Base-by-base conservation (phyloP, 73 alveolate species). In the Tetrahymena borealis region DNA sequence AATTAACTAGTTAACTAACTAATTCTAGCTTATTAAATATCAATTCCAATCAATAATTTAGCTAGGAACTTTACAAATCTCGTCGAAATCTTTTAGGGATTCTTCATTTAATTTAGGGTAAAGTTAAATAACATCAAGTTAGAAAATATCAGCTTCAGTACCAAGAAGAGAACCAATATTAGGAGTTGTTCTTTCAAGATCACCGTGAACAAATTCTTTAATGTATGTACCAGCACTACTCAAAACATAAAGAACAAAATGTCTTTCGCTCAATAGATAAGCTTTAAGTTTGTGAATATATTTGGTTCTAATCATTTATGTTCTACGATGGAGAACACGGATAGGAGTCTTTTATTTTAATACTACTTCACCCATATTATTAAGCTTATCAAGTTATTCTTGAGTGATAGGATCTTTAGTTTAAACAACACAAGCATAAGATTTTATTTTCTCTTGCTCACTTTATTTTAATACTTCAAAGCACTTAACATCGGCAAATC, bases 161-260 rank as follows among this genome's bases (percentile, higher is more conserved):
- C 94, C 95, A n/a, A 98, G 91, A 91, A 98, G 32, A 7, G 97
- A 79, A 78, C 98, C 97, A 24, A 98, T 78, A 91, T 96, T 97
- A 32, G 99, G 99, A 12, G 91, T 94, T 15, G 99, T 98, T 91
- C 99, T 97, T 91, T 98, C 99, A 40, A 98, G 93, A 93, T 98
- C 99, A 41, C 99, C 98, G 94, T 98, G 99, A 91, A 98, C 99
- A 91, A 98, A 98, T 94, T 98, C 99, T 96, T 98, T 98, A 31
- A 98, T 97, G 94, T 98, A 98, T 43, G 99, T 98, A 40, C 99
- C 99, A 16, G 99, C 99, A 39, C 91, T 39, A 41, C 95, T 93
- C 18, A 93, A 90, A 31, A 93, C 93, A 93, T 93, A 93, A 39
- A 93, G 91, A 15, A 32, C 32, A 39, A 93, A 90, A 79, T 92